A percentile compares a stretch with the other conserved stretches of the same genome.
Conservation (phyloP, 1,284 basidiomycete genomes). For the Trametes hirsuta region DNA sequence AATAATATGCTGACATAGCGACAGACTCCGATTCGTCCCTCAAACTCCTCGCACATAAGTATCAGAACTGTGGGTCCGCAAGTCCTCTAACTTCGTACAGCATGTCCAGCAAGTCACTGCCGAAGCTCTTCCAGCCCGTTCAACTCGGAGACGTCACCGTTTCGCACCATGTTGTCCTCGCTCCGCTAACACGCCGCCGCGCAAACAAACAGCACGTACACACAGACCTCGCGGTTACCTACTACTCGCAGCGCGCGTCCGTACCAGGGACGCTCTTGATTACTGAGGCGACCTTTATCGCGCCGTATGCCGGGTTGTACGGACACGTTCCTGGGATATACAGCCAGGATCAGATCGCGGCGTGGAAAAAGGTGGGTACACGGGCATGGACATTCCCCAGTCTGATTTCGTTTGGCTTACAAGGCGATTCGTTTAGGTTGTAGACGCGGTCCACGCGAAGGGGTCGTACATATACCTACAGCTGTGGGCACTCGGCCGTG, state of each 20-base stretch:
- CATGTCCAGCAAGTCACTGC: background rate
- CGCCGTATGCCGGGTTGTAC: conserved; percentile 40
- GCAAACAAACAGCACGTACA: conserved; percentile 35
- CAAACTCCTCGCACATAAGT: no score
- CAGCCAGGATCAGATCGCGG: conserved; percentile 46
- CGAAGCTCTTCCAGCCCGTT: conserved; percentile 48
- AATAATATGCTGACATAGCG: no score
- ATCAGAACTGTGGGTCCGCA: no score
- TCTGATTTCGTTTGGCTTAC: conserved; percentile 9
- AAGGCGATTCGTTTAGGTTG: background rate
- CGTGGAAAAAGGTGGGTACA: conserved; percentile 48
- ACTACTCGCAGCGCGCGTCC: conserved; percentile 52
- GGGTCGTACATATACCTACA: conserved; percentile 50
- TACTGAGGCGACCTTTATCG: conserved; percentile 50
- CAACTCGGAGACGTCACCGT: conserved; percentile 44
- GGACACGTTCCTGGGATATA: conserved; percentile 47
- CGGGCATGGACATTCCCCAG: no score
- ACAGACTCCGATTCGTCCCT: no score
- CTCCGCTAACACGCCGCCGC: conserved; percentile 49
- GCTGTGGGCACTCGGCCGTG: conserved; percentile 51
- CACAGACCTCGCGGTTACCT: conserved; percentile 42
- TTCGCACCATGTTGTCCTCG: conserved; percentile 50
- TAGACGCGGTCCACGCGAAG: conserved; percentile 31
- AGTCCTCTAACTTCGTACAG: background rate
- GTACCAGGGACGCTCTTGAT: conserved; percentile 51